phyloP scores from a whole-genome alignment of 2,329 filamentous ascomycete genomes.

The Trichothecium sympodiale region DNA sequence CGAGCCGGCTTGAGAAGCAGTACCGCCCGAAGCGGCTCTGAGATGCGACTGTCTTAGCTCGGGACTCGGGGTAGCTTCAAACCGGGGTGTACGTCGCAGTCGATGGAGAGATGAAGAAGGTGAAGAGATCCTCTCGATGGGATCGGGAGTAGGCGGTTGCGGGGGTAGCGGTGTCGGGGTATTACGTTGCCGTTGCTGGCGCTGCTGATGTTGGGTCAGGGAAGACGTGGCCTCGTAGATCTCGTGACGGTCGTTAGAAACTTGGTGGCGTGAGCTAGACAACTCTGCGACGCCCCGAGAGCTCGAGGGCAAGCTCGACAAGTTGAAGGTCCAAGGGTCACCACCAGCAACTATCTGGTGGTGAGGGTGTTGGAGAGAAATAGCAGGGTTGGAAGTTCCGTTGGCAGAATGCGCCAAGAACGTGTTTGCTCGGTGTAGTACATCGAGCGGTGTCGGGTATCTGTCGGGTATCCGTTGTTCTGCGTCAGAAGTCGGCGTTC shows the following conservation, averaged over 20 bases:
- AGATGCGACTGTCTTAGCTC: too few relatives aligned
- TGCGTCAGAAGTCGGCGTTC: too few relatives aligned
- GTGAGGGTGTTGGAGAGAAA: too few relatives aligned
- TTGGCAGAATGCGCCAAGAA: too few relatives aligned
- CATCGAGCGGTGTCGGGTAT: too few relatives aligned
- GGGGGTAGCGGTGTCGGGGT: constrained; percentile 11
- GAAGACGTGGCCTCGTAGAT: constrained; percentile 33
- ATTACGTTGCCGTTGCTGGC: constrained; percentile 23
- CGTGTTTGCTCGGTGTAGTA: too few relatives aligned
- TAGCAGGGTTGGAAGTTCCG: too few relatives aligned
- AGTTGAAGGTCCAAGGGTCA: constrained; percentile 28
- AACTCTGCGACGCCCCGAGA: constrained; percentile 31
- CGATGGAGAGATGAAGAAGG: constrained; percentile 33
- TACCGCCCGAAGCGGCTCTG: constrained; percentile 20
- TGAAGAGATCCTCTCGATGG: constrained; percentile 25
- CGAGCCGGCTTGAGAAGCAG: not conserved
- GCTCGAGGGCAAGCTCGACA: constrained; percentile 30
- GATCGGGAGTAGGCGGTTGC: constrained; percentile 20
- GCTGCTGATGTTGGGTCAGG: constrained; percentile 29
- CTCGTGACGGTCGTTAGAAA: constrained; percentile 42
- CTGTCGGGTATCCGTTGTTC: too few relatives aligned
- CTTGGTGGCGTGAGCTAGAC: constrained; percentile 28
- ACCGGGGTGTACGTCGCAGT: constrained; percentile 41
- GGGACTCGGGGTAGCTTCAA: constrained; percentile 31
- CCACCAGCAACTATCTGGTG: constrained; percentile 18